Base-by-base conservation (phyloP, 2,329 filamentous ascomycete genomes). In the Aspergillus puulaauensis region DNA sequence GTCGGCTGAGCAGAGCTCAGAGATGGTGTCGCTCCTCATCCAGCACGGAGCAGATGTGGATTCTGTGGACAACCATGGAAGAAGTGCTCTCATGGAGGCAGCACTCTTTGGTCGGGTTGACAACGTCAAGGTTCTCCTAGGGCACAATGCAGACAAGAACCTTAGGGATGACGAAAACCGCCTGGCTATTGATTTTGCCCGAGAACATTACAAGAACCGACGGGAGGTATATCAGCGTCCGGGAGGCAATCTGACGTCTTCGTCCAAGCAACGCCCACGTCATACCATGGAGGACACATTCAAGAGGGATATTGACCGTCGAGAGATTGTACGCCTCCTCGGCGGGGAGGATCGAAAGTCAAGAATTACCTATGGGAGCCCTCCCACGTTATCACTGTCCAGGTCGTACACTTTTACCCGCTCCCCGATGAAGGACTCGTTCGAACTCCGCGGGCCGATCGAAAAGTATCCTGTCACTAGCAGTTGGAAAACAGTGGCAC, bases 61-160 rank as follows among this genome's bases (percentile, higher is more conserved):
- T 39, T 24, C 54, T 1, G 23, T 44, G n/a, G 27, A 59, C 23
- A 53, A 56, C 27, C 1, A 31, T 24, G 51, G 54, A 46, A 24
- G 54, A n/a, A 59, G 15, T 17, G 40, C 60, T 14, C 47, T 62
- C 6, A 62, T 62, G 54, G 57, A 60, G 44, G 57, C 54, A 40
- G 46, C 54, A 1, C 54, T 58, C 6, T 62, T 19, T 17, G 57
- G 57, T 40, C 9, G 50, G 15, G 8, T 53, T 3, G 57, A 60
- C 5, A 62, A 51, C 43, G 48, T 51, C 19, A 59, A 57, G 47
- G n/a, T 58, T 53, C 60, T 62, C 23, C 54, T 62, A 27, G 5
- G 44, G 12, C 21, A 57, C 21, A 11, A n/a, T 17, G 54, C 54
- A 39, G 43, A 57, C 31, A 33, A 33, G 11, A 33, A 33, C 1